Conservation (phyloP, 805 yeast species). For the Kodamaea kaohsiungensis region DNA sequence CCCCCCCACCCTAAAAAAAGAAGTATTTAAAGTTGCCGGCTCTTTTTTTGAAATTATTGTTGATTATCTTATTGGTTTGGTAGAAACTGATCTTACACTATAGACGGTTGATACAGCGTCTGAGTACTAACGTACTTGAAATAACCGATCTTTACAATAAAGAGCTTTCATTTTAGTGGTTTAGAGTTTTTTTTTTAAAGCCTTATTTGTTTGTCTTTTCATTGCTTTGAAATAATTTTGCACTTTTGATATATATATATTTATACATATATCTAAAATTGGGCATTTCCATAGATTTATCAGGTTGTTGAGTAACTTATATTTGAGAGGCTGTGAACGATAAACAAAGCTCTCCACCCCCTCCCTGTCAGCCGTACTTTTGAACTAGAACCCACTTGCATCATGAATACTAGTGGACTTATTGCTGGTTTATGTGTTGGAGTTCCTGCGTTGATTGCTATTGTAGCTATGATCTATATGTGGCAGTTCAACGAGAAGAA, state of each 20-base stretch:
- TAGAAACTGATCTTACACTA: not conserved
- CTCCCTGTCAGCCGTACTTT: not conserved
- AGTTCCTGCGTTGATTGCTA: conserved; percentile 32
- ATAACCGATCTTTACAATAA: not conserved
- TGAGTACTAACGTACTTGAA: not conserved
- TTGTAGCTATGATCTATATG: conserved; percentile 23
- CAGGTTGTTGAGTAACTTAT: not conserved
- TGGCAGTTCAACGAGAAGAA: conserved; percentile 33
- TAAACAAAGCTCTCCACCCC: too few relatives aligned
- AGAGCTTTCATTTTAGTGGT: not conserved
- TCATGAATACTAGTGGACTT: conserved; percentile 19
- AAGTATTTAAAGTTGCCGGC: conserved; percentile 5
- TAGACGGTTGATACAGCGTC: not conserved
- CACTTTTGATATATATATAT: too few relatives aligned
- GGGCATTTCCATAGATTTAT: too few relatives aligned
- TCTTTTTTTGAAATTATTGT: not conserved
- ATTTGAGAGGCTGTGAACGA: not conserved
- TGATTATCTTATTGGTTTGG: not conserved
- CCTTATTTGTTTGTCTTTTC: too few relatives aligned
- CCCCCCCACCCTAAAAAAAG: conserved; percentile 4
- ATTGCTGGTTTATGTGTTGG: conserved; percentile 47
- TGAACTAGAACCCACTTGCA: not conserved
- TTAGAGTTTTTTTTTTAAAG: too few relatives aligned
- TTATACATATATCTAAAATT: too few relatives aligned
- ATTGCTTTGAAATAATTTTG: too few relatives aligned